phyloP scores from a whole-genome alignment of 2,329 filamentous ascomycete genomes.

The Epichloe baconii region DNA sequence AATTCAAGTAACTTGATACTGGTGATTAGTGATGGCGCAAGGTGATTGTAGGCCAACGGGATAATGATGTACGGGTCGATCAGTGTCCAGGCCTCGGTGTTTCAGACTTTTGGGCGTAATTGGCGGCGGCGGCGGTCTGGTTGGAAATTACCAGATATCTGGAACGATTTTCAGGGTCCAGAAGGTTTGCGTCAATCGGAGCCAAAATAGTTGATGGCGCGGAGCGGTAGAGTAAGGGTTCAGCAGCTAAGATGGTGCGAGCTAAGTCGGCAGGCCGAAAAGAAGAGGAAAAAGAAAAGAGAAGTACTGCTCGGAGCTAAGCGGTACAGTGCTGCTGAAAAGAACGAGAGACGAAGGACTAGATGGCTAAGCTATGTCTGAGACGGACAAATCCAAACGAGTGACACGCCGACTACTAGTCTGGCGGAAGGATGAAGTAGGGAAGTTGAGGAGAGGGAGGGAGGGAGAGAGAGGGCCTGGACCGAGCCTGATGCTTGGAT shows the following conservation, averaged over 20 bases:
- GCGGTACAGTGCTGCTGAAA: background rate
- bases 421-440: background rate
- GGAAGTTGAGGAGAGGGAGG: background rate
- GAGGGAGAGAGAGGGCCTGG: background rate
- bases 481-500: background rate
- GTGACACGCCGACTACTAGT: constrained; percentile 4
- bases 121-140: too few relatives aligned
- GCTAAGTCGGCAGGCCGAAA: background rate
- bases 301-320: background rate
- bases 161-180: background rate
- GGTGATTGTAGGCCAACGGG: background rate
- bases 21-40: background rate
- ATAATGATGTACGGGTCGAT: background rate
- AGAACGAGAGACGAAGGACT: background rate
- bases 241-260: background rate
- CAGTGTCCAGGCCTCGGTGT: background rate
- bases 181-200: background rate
- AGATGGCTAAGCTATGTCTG: background rate
- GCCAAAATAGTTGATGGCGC: background rate
- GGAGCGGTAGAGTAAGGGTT: background rate
- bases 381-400: constrained; percentile 1
- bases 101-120: background rate
- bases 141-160: background rate
- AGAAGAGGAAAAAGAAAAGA: background rate
- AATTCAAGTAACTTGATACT: background rate